Percentiles rank a stretch among this genome's conserved stretches.
Evolutionary conservation across 2,329 filamentous ascomycete species (phyloP).

Genomic region (Raffaelea ambrosiae): DNA sequence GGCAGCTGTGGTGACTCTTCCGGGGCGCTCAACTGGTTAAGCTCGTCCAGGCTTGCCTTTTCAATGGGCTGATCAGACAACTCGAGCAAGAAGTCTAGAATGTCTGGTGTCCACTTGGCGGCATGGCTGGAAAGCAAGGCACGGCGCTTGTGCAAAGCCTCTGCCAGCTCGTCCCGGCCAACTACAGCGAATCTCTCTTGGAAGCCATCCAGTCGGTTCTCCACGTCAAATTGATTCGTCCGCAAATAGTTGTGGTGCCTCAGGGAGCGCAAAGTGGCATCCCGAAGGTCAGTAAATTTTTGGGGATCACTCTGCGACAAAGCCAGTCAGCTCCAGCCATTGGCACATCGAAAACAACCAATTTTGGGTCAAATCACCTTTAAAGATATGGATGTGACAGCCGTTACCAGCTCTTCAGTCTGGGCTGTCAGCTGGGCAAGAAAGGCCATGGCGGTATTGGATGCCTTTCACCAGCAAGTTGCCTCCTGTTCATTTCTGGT

Average conservation of each 20-base stretch:
- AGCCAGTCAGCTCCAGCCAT: constrained; percentile 1
- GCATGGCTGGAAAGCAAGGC: constrained; percentile 15
- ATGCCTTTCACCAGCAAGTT: not conserved
- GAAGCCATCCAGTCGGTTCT: constrained; percentile 57
- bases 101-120: constrained; percentile 67
- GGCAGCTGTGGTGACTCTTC: constrained; percentile 32
- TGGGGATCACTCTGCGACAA: constrained; percentile 18
- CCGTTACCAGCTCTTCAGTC: constrained; percentile 62
- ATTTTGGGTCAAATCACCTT: constrained; percentile 30
- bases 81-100: constrained; percentile 68
- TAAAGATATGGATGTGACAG: constrained; percentile 46
- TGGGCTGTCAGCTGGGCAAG: constrained; percentile 55
- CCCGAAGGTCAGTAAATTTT: constrained; percentile 35
- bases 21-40: constrained; percentile 45
- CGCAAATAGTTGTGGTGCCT: constrained; percentile 50
- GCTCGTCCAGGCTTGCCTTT: constrained; percentile 55
- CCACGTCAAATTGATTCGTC: constrained; percentile 69
- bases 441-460: constrained; percentile 52
- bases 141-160: constrained; percentile 46
- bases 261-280: constrained; percentile 41
- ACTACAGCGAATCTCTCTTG: constrained; percentile 81
- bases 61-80: constrained; percentile 73
- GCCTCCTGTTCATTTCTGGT: not conserved
- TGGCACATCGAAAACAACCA: not conserved
- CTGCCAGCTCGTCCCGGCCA: constrained; percentile 69